Conservation (phyloP, 805 yeast species). For the Wickerhamiella spandovensis region DNA sequence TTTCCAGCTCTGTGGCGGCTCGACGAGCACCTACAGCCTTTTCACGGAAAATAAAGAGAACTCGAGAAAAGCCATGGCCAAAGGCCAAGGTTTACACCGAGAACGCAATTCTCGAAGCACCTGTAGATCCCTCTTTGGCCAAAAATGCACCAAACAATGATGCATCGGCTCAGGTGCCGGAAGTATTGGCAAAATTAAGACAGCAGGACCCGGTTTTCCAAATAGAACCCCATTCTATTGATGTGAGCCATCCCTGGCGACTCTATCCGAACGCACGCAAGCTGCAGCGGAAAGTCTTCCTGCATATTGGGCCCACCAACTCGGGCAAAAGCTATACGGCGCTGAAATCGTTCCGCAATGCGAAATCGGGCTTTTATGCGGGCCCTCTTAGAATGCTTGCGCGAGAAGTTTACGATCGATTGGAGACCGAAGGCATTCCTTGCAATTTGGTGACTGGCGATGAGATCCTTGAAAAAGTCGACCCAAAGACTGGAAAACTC, state of each 20-base stretch:
- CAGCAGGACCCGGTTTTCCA: not conserved
- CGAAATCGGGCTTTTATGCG: constrained; percentile 76
- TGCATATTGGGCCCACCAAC: constrained; percentile 97
- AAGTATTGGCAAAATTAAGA: not conserved
- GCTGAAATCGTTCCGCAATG: constrained; percentile 46
- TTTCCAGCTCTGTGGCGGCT: not conserved
- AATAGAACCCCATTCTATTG: constrained; percentile 15
- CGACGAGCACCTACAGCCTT: not conserved
- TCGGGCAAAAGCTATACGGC: constrained; percentile 90
- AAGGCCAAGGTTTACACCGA: not conserved
- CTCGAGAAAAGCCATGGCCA: not conserved
- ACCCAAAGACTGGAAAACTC: constrained; percentile 45
- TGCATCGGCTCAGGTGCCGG: not conserved
- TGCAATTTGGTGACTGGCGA: constrained; percentile 95
- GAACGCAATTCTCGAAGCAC: not conserved
- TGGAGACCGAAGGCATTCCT: constrained; percentile 46
- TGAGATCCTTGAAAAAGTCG: constrained; percentile 62
- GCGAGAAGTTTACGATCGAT: constrained; percentile 77
- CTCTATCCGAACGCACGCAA: constrained; percentile 83
- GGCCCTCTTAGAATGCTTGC: constrained; percentile 90
- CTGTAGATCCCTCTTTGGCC: not conserved
- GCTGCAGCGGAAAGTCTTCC: constrained; percentile 61
- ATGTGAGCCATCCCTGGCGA: constrained; percentile 47
- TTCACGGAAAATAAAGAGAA: not conserved
- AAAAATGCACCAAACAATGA: not conserved